phyloP scores from a whole-genome alignment of 225 moss, liverwort and hornwort species.

The Polytrichum commune region DNA sequence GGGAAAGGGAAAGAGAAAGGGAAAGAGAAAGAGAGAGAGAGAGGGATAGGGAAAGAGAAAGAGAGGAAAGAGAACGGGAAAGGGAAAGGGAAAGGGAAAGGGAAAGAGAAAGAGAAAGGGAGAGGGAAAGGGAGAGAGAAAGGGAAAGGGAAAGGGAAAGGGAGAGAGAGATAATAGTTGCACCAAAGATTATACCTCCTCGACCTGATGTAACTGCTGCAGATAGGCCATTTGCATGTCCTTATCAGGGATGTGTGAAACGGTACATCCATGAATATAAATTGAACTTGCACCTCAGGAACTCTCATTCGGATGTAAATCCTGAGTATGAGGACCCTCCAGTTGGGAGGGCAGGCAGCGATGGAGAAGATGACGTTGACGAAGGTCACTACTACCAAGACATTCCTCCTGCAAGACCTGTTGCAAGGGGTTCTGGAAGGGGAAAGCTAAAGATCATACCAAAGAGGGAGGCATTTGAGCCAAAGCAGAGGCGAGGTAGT shows the following conservation, averaged over 20 bases:
- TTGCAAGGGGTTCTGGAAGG: constrained; percentile 53
- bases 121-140: constrained; percentile 8
- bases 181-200: constrained; percentile 25
- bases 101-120: constrained; percentile 9
- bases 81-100: constrained; percentile 27
- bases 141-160: constrained; percentile 37
- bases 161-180: constrained; percentile 23
- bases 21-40: constrained; percentile 25
- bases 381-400: constrained; percentile 62
- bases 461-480: constrained; percentile 47
- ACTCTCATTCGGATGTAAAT: constrained; percentile 60
- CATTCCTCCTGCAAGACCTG: constrained; percentile 26
- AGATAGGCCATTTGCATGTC: constrained; percentile 87
- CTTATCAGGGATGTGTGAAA: constrained; percentile 77
- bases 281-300: constrained; percentile 88
- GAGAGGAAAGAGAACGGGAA: constrained; percentile 37
- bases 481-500: constrained; percentile 51
- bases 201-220: constrained; percentile 15
- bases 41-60: constrained; percentile 35
- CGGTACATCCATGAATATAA: constrained; percentile 97
- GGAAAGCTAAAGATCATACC: constrained; percentile 67
- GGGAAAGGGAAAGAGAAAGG: constrained; percentile 17
- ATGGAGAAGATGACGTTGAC: constrained; percentile 77
- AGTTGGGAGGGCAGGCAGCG: constrained; percentile 43
- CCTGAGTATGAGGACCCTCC: constrained; percentile 38